Percentiles rank a stretch among this genome's conserved stretches.
Conservation (phyloP, 257 asterid genomes). For the Primulina eburnea region DNA sequence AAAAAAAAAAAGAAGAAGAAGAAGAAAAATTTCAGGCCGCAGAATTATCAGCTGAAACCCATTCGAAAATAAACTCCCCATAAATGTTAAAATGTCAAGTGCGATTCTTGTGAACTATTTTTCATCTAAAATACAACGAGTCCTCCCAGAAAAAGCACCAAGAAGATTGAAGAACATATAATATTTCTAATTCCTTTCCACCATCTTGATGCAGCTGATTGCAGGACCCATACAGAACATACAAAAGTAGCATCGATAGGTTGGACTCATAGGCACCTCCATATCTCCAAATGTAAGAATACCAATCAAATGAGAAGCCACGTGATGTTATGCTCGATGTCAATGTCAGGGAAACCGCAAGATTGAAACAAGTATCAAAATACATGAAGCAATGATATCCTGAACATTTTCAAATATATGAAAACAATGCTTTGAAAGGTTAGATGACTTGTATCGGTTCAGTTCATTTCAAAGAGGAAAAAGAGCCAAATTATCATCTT, state of each 20-base stretch:
- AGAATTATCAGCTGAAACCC: too few species aligned
- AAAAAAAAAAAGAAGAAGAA: too few species aligned
- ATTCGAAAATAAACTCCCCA: too few species aligned
- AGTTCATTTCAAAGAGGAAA: not conserved
- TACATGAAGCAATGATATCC: not conserved
- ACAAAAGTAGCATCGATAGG: not conserved
- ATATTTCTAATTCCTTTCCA: not conserved
- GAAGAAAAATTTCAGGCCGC: too few species aligned
- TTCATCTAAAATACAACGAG: not conserved
- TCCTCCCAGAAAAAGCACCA: not conserved
- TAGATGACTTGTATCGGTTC: not conserved
- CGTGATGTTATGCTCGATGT: not conserved
- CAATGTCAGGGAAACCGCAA: conserved; percentile 18
- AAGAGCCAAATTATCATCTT: not conserved
- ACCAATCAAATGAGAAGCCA: not conserved
- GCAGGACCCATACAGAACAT: conserved; percentile 3
- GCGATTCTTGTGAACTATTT: too few species aligned
- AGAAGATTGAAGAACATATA: not conserved
- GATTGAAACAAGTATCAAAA: not conserved
- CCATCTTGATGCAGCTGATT: not conserved
- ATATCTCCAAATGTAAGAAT: not conserved
- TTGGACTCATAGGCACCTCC: not conserved
- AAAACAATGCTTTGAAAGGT: not conserved
- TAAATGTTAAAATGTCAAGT: too few species aligned
- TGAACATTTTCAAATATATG: not conserved